Conservation (phyloP, 2,329 filamentous ascomycete species). For the Spiromastix sp. region DNA sequence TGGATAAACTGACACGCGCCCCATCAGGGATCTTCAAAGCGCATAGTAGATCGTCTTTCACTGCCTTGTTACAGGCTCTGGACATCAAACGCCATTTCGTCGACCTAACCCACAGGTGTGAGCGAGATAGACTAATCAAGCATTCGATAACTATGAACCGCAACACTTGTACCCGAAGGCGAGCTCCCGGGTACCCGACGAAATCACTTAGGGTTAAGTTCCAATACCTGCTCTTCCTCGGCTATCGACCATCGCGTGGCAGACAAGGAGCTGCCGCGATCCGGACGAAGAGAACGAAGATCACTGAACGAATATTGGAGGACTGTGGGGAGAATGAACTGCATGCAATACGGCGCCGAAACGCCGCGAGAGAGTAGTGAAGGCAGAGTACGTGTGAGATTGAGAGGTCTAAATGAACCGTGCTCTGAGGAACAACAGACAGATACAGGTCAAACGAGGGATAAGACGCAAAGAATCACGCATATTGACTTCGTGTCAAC, state of each 20-base stretch:
- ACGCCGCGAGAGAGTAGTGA: constrained; percentile 28
- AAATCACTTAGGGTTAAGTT: constrained; percentile 91
- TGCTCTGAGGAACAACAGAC: too few species aligned
- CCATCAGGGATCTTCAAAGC: constrained; percentile 30
- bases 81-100: constrained; percentile 31
- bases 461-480: constrained; percentile 3
- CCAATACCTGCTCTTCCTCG: constrained; percentile 58
- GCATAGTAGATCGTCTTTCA: constrained; percentile 38
- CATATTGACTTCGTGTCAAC: too few species aligned
- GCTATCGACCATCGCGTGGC: constrained; percentile 28
- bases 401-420: not conserved
- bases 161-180: constrained; percentile 46
- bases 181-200: constrained; percentile 51
- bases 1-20: constrained; percentile 44
- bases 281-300: too few species aligned
- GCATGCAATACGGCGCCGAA: constrained; percentile 12
- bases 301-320: constrained; percentile 46
- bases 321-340: constrained; percentile 55
- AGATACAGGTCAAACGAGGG: constrained; percentile 7
- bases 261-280: constrained; percentile 45
- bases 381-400: constrained; percentile 15
- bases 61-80: constrained; percentile 31
- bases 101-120: constrained; percentile 21
- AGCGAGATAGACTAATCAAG: constrained; percentile 50
- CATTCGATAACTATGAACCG: constrained; percentile 58